Evolutionary conservation across 306 rosid species (phyloP).

Genomic region (Begonia masoniana): DNA sequence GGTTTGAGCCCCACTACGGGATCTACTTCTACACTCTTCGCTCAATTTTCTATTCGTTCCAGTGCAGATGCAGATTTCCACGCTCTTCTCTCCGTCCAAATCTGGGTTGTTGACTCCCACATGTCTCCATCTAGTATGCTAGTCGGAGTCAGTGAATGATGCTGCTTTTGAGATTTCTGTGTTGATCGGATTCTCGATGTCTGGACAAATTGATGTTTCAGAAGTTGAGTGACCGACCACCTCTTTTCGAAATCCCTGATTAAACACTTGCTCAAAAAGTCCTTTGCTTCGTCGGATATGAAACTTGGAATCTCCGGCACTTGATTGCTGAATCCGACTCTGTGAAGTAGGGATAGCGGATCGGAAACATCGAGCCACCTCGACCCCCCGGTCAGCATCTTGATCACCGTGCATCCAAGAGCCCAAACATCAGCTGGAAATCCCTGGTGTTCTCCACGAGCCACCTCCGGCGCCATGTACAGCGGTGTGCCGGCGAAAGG

Average conservation of each 20-base stretch:
- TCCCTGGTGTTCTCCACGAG: constrained; percentile 77
- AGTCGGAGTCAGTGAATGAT: constrained; percentile 38
- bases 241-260: constrained; percentile 41
- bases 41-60: constrained; percentile 40
- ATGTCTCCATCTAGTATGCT: constrained; percentile 38
- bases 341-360: constrained; percentile 44
- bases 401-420: constrained; percentile 63
- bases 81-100: constrained; percentile 6
- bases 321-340: constrained; percentile 43
- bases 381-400: constrained; percentile 64
- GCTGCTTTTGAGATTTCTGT: constrained; percentile 4
- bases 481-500: constrained; percentile 54
- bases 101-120: constrained; percentile 32
- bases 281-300: constrained; percentile 53
- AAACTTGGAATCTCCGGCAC: constrained; percentile 48
- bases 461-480: constrained; percentile 95
- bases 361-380: constrained; percentile 45
- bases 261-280: constrained; percentile 62
- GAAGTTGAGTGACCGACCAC: constrained; percentile 59
- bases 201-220: constrained; percentile 44
- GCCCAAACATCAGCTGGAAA: constrained; percentile 85
- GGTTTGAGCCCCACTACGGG: constrained; percentile 4
- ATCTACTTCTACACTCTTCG: not conserved
- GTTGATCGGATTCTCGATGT: constrained; percentile 5
- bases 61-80: constrained; percentile 10